These are phyloP conservation scores for Wickerhamiella spandovensis DNA, from an alignment of 805 yeast genomes.

Conservation along the genomic window DNA sequence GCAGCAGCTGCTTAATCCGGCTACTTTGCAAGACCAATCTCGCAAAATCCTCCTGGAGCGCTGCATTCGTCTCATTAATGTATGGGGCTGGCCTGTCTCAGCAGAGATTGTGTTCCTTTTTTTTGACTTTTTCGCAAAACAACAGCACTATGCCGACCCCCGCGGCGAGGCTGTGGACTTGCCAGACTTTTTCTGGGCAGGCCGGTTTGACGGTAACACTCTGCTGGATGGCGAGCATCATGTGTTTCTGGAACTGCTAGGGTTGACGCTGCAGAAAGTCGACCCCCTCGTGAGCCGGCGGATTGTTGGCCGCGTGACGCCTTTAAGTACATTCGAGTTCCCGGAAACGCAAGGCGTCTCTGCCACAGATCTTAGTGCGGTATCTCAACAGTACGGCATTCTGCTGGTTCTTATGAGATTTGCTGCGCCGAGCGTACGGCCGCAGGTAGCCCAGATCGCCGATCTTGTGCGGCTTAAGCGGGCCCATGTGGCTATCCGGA, in stretches of 20 bases:
- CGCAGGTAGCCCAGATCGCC: slow-evolving; percentile 13
- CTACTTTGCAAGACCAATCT: not conserved
- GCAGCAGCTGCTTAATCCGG: not conserved
- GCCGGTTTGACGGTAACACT: slow-evolving; percentile 12
- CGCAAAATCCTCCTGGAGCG: slow-evolving; percentile 1
- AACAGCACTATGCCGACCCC: slow-evolving; percentile 15
- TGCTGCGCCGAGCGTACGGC: slow-evolving; percentile 5
- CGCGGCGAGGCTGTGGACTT: slow-evolving; percentile 14
- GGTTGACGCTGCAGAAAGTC: slow-evolving; percentile 8
- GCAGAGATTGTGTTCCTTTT: slow-evolving; percentile 8
- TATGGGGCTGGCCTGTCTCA: slow-evolving; percentile 16
- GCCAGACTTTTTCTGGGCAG: slow-evolving; percentile 10
- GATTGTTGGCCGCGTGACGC: slow-evolving; percentile 15
- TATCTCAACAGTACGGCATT: slow-evolving; percentile 15
- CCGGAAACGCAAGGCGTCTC: slow-evolving; percentile 11
- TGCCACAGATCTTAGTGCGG: slow-evolving; percentile 12
- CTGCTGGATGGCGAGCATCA: slow-evolving; percentile 8
- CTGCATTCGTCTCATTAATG: slow-evolving; percentile 5
- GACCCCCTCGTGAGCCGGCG: slow-evolving; percentile 4
- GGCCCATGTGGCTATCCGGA: slow-evolving; percentile 14
- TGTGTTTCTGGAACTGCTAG: slow-evolving; percentile 16
- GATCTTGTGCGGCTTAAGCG: slow-evolving; percentile 11
- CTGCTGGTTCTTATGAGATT: slow-evolving; percentile 13
- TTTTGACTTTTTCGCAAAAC: slow-evolving; percentile 13
- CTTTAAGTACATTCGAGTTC: slow-evolving; percentile 11